These are phyloP conservation scores for Rubroboletus satanas DNA, from an alignment of 768 basidiomycete species.

Conservation along the genomic window DNA sequence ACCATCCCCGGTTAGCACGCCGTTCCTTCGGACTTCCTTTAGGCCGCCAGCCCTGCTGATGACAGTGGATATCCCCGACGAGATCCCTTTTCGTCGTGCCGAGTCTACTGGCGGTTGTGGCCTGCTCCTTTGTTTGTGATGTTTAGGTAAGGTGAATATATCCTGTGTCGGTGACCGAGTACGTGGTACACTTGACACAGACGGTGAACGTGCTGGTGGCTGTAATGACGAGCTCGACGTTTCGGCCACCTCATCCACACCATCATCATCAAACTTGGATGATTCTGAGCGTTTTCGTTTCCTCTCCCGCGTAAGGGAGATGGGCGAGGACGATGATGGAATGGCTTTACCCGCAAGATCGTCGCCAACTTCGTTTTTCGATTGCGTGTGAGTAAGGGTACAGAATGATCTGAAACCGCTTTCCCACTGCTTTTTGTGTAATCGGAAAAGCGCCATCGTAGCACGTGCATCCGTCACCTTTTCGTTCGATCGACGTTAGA, in stretches of 20 bases:
- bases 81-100: slow-evolving; percentile 48
- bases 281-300: slow-evolving; percentile 17
- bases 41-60: slow-evolving; percentile 29
- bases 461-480: slow-evolving; percentile 93
- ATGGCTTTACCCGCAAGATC: neutral
- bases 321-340: neutral
- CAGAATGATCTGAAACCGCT: slow-evolving; percentile 30
- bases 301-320: neutral
- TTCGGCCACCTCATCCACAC: neutral
- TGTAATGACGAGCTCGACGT: neutral
- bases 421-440: slow-evolving; percentile 85
- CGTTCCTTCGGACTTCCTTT: slow-evolving; percentile 12
- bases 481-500: neutral
- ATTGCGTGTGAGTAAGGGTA: neutral
- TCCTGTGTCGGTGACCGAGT: neutral
- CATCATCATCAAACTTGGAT: neutral
- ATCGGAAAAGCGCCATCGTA: slow-evolving; percentile 88
- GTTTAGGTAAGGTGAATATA: neutral
- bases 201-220: neutral
- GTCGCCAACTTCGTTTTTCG: neutral
- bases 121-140: neutral
- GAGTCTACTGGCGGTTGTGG: neutral
- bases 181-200: neutral
- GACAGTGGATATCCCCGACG: slow-evolving; percentile 57
- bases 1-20: neutral